These are phyloP conservation scores for Phellinidium pouzarii DNA, from an alignment of 1,284 basidiomycete genomes.

Conservation along the genomic window DNA sequence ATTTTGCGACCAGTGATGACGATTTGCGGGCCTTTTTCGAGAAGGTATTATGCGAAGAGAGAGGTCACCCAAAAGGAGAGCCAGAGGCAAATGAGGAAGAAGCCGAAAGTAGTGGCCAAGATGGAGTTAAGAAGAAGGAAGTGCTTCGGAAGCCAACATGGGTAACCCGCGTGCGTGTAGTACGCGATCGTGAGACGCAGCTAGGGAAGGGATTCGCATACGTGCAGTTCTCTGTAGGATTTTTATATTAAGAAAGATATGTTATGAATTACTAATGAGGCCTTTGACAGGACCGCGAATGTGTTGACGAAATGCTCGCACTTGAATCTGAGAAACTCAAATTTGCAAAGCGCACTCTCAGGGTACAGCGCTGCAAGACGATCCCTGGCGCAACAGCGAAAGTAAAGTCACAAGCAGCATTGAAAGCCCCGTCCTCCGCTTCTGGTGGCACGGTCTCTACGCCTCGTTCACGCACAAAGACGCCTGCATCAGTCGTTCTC, in stretches of 20 bases:
- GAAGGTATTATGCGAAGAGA: slow-evolving; percentile 66
- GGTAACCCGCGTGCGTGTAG: slow-evolving; percentile 82
- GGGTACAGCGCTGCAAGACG: slow-evolving; percentile 75
- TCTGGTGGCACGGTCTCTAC: slow-evolving; percentile 20
- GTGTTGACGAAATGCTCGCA: slow-evolving; percentile 84
- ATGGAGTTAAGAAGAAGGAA: slow-evolving; percentile 22
- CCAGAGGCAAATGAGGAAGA: slow-evolving; percentile 27
- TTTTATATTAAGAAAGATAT: neutral
- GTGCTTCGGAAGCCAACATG: slow-evolving; percentile 36
- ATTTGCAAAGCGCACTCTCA: slow-evolving; percentile 84
- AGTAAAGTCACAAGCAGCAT: slow-evolving; percentile 23
- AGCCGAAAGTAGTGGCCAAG: slow-evolving; percentile 24
- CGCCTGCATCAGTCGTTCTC: slow-evolving; percentile 28
- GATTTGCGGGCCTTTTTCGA: slow-evolving; percentile 88
- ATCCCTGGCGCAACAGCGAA: slow-evolving; percentile 24
- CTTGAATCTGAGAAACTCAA: slow-evolving; percentile 70
- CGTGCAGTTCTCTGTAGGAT: slow-evolving; percentile 79
- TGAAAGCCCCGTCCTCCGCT: slow-evolving; percentile 34
- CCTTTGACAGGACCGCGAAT: slow-evolving; percentile 66
- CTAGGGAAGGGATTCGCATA: slow-evolving; percentile 98
- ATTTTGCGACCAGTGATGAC: slow-evolving; percentile 89
- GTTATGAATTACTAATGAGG: neutral
- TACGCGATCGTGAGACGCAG: slow-evolving; percentile 89
- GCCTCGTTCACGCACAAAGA: slow-evolving; percentile 12
- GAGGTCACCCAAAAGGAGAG: slow-evolving; percentile 41